Evolutionary conservation across 2,329 filamentous ascomycete genomes (phyloP).

Genomic region (Fusarium decemcellulare): DNA sequence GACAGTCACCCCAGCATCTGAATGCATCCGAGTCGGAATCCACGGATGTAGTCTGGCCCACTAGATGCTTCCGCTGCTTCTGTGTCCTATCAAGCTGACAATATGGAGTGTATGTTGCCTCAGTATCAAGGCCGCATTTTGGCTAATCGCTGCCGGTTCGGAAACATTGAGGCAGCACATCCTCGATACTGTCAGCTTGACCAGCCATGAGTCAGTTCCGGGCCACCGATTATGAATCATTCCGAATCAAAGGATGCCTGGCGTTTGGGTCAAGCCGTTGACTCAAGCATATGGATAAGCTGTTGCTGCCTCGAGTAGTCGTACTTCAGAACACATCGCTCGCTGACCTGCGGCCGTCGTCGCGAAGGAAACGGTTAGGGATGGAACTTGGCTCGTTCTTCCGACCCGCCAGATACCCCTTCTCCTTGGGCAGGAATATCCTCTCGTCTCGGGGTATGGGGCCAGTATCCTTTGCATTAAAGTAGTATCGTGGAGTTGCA

Average conservation of each 20-base stretch:
- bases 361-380: neutral
- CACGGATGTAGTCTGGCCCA: constrained; percentile 25
- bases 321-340: no score
- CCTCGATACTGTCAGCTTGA: neutral
- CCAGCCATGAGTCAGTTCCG: no score
- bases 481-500: constrained; percentile 25
- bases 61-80: neutral
- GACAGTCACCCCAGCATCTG: constrained; percentile 15
- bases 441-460: neutral
- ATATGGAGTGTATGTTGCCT: constrained; percentile 22
- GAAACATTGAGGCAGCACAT: constrained; percentile 14
- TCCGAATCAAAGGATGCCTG: constrained; percentile 9
- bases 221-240: constrained; percentile 28
- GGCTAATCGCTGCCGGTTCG: constrained; percentile 14
- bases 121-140: neutral
- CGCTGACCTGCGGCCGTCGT: neutral
- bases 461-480: neutral
- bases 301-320: neutral
- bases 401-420: no score
- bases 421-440: neutral
- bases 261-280: neutral
- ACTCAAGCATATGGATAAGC: constrained; percentile 26
- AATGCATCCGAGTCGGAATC: constrained; percentile 35
- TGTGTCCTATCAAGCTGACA: constrained; percentile 23
- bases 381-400: no score